phyloP scores from a whole-genome alignment of 2,329 filamentous ascomycete species.

The Ceratocystiopsis minuta region DNA sequence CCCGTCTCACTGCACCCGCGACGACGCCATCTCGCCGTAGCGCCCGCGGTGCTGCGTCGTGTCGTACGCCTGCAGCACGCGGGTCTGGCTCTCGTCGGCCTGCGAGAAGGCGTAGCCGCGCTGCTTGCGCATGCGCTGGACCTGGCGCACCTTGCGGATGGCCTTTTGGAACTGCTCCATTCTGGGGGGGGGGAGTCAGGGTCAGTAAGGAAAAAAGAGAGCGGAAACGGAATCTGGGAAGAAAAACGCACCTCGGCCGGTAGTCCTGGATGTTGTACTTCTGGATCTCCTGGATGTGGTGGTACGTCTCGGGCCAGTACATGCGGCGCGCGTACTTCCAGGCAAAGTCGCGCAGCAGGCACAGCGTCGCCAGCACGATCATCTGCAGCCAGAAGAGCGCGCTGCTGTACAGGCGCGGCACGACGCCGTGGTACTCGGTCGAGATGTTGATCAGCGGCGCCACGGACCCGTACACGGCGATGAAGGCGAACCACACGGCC shows the following conservation, averaged over 20 bases:
- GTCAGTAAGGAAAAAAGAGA: neutral
- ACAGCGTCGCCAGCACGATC: slow-evolving; percentile 61
- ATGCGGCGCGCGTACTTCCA: slow-evolving; percentile 98
- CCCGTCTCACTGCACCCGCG: slow-evolving; percentile 16
- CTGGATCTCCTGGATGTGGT: slow-evolving; percentile 98
- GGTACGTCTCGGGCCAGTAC: slow-evolving; percentile 90
- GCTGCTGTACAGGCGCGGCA: slow-evolving; percentile 62
- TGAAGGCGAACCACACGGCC: slow-evolving; percentile 76
- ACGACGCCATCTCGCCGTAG: slow-evolving; percentile 77
- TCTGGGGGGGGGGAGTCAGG: too few relatives aligned
- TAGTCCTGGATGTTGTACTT: slow-evolving; percentile 99
- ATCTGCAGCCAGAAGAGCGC: slow-evolving; percentile 85
- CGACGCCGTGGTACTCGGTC: slow-evolving; percentile 66
- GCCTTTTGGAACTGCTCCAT: slow-evolving; percentile 99
- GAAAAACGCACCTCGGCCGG: slow-evolving; percentile 55
- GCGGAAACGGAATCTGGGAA: neutral
- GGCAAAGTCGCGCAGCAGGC: slow-evolving; percentile 71
- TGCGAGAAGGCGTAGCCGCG: slow-evolving; percentile 96
- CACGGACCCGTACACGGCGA: slow-evolving; percentile 72
- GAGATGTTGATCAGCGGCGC: slow-evolving; percentile 71
- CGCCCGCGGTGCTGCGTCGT: slow-evolving; percentile 80
- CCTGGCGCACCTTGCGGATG: slow-evolving; percentile 93
- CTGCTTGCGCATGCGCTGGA: slow-evolving; percentile 98
- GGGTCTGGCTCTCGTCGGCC: slow-evolving; percentile 88
- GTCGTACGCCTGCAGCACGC: slow-evolving; percentile 92